Evolutionary conservation across 73 alveolate genomes (phyloP), one percentile per base, ranked within the genome.

Genomic region (Paramecium pentaurelia): DNA sequence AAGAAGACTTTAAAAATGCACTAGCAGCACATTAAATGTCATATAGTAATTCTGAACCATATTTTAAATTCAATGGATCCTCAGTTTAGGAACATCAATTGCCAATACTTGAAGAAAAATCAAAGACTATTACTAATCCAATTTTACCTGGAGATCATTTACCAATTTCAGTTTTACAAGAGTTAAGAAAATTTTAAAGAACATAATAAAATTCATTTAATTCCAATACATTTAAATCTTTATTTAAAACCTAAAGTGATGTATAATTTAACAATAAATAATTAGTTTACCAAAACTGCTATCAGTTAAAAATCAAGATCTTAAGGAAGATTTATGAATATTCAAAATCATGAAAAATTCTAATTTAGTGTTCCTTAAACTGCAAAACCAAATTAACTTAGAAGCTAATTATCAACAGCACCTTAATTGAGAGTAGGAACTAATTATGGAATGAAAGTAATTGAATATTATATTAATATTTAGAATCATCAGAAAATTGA

Each of bases 1-100:
- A 80, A 36, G 91, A 80, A 27, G 91, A 80, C 36, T 80, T 45
- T 47, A 80, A 80, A 80, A 45, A 80, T 45, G 34, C 91, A 20
- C 14, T 80, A 2, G 91, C 91, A 40, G 58, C 58, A 14, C 91
- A 80, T 27, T 25, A 80, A 2, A 47, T 47, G 71, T 42, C 77
- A 14, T 42, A 44, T 36, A 44, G 44, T 45, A 44, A 80, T 49
- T 45, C 71, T 25, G 91, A 80, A 80, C 91, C 91, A 0, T 80
- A 80, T 47, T 42, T 80, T 42, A 80, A 80, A 80, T 25, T 80
- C 6, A 45, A 80, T 12, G 30, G 58, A 75, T 22, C 70, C 22
- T 64, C 84, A 27, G 47, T 34, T 64, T n/a, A 80, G 18, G 75
- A 80, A 2, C 44, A 14, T 25, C 20, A 40, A 25, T 49, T 80